Conservation (phyloP, 495 filamentous ascomycete genomes). For the Endocarpon pusillum region DNA sequence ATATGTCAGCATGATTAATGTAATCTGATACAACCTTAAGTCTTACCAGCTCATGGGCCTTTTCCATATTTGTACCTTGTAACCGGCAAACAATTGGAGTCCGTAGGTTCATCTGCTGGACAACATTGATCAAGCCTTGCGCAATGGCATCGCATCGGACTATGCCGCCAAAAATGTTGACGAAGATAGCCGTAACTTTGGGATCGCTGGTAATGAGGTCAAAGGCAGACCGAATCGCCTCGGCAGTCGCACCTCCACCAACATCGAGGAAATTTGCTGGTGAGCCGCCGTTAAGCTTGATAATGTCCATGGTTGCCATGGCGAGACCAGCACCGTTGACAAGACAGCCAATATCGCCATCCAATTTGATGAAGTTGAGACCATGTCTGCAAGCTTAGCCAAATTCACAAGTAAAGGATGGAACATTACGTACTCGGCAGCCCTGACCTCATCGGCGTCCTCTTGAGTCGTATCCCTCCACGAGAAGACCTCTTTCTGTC, state of each 20-base stretch:
- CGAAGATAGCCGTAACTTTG: conserved; percentile 97
- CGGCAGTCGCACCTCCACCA: conserved; percentile 88
- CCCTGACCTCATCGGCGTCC: conserved; percentile 92
- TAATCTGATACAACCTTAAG: background rate
- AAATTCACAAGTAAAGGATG: background rate
- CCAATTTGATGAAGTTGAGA: conserved; percentile 99
- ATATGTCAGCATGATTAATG: background rate
- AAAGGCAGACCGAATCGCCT: conserved; percentile 93
- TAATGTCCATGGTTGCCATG: conserved; percentile 99
- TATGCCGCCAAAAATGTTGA: conserved; percentile 99
- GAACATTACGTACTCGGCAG: conserved; percentile 46
- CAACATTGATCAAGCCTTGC: conserved; percentile 85
- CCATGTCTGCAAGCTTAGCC: conserved; percentile 34
- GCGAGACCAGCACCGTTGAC: conserved; percentile 98
- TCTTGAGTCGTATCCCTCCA: conserved; percentile 92
- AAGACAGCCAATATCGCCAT: conserved; percentile 96
- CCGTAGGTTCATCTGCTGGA: conserved; percentile 81
- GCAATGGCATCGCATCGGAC: conserved; percentile 97
- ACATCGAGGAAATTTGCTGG: conserved; percentile 99
- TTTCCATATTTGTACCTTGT: conserved; percentile 97
- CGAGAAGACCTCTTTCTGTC: conserved; percentile 86
- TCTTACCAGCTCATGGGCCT: conserved; percentile 68
- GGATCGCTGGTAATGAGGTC: conserved; percentile 95
- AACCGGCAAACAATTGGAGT: conserved; percentile 92
- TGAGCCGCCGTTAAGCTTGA: conserved; percentile 93